Conservation (phyloP, 139 green algal genomes). For the Dunaliella sp. region DNA sequence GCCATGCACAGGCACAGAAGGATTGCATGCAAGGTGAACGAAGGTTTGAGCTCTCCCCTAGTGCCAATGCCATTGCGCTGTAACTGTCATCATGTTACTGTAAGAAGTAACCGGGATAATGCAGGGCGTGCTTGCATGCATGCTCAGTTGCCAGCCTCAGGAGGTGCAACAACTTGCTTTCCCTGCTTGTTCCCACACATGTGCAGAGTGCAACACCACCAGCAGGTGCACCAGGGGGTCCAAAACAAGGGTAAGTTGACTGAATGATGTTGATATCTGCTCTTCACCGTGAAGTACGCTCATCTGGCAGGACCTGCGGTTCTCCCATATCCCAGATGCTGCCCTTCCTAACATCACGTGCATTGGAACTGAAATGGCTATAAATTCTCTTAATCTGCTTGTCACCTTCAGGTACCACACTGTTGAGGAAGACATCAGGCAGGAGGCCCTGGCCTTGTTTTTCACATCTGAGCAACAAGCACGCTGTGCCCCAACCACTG, state of each 20-base stretch:
- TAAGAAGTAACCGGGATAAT: too few species aligned
- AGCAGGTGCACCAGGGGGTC: background rate
- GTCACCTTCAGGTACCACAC: slow-evolving; percentile 27
- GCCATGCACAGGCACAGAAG: too few species aligned
- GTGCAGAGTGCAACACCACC: background rate
- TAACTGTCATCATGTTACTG: too few species aligned
- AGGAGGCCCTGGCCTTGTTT: slow-evolving; percentile 45
- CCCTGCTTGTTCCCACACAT: background rate
- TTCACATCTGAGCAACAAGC: slow-evolving; percentile 28
- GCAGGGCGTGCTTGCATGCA: too few species aligned
- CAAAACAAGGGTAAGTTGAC: background rate
- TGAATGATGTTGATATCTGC: background rate
- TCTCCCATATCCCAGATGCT: background rate
- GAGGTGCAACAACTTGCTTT: background rate
- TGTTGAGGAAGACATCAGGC: slow-evolving; percentile 34
- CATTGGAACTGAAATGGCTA: too few species aligned
- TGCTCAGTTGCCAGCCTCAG: too few species aligned
- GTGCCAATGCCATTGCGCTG: too few species aligned
- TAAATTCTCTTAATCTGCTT: too few species aligned
- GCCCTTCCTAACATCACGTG: background rate
- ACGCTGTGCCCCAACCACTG: slow-evolving; percentile 23
- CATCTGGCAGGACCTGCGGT: background rate
- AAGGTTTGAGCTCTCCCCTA: too few species aligned
- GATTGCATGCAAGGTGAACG: too few species aligned
- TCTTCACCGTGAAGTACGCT: background rate